Percentiles rank a stretch among this genome's conserved stretches.
phyloP scores from a whole-genome alignment of 306 rosid genomes.

The Cucumis hystrix region DNA sequence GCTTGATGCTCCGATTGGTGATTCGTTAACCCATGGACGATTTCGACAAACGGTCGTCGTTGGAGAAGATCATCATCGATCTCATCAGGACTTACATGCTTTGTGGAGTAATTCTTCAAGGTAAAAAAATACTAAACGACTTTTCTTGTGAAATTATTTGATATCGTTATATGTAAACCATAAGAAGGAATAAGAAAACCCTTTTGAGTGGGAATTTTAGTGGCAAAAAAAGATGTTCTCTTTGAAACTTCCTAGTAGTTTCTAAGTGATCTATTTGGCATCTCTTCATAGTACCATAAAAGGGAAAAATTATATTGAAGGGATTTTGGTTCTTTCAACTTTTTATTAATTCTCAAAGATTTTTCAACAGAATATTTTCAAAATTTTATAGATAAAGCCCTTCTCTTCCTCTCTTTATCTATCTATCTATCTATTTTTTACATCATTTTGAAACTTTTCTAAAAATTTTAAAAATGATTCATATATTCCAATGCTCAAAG shows the following conservation, averaged over 20 bases:
- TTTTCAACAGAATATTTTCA: not conserved
- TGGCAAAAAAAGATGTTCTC: not conserved
- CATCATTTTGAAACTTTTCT: not conserved
- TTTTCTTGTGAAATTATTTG: not conserved
- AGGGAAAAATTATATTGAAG: not conserved
- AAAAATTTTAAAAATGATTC: not conserved
- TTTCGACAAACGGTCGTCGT: not conserved
- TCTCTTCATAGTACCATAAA: not conserved
- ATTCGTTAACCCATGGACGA: conserved; percentile 31
- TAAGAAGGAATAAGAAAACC: not conserved
- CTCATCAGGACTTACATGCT: conserved; percentile 37
- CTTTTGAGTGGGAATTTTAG: not conserved
- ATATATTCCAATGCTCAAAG: conserved; percentile 38
- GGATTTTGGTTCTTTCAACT: not conserved
- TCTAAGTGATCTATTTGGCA: not conserved
- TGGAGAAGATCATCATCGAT: not conserved
- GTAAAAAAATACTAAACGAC: conserved; percentile 10
- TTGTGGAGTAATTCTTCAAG: conserved; percentile 93
- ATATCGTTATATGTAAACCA: not conserved
- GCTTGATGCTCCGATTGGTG: not conserved
- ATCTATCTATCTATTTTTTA: conserved; percentile 10
- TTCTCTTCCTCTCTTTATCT: conserved; percentile 17
- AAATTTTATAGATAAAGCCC: conserved; percentile 18
- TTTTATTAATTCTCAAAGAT: not conserved
- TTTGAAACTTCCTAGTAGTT: not conserved